Base-by-base conservation (phyloP, 768 basidiomycete genomes). In the Boletellus ananas region DNA sequence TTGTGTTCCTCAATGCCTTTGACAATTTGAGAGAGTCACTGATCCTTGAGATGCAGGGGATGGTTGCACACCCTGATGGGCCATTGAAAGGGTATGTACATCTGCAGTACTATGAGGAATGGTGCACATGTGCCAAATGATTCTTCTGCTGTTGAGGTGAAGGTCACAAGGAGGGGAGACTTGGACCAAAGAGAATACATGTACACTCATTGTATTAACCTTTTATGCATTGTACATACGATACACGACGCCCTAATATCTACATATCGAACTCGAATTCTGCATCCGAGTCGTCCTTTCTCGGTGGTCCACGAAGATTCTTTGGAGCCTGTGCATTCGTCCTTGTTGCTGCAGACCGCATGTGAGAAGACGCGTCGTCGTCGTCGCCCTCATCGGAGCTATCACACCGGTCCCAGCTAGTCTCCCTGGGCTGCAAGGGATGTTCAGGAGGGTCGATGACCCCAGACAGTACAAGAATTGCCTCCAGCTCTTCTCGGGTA, bases 231-330 rank as follows among this genome's bases (percentile, higher is more conserved):
- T 25, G 23, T 5, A 25, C 23, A 25, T 25, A 25, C 2, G 5
- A 25, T 25, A 25, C 23, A 5, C 23, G 23, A n/a, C n/a, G n/a
- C n/a, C n/a, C n/a, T n/a, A 16, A 3, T 21, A 12, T 49, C 69
- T 79, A 84, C 70, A 84, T 69, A 59, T 84, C 83, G 62, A 85
- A 83, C 60, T 91, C 89, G 63, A 94, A 87, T 46, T 84, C 83
- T 29, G 80, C 82, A 65, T 92, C 92, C 29, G 86, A 87, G 59
- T 86, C 81, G 37, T 77, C 82, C 54, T 85, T 80, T 52, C 76
- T 73, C 29, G 53, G 60, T 34, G 66, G 59, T 12, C 69, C 71
- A 52, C 80, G 74, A 34, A 87, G 70, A 54, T 85, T 87, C 72
- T 79, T 86, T 21, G 66, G 60, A 3, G 70, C 56, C 27, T 68